Evolutionary conservation across 208 protist genomes (phyloP).

Genomic region (Phytomonas francai): DNA sequence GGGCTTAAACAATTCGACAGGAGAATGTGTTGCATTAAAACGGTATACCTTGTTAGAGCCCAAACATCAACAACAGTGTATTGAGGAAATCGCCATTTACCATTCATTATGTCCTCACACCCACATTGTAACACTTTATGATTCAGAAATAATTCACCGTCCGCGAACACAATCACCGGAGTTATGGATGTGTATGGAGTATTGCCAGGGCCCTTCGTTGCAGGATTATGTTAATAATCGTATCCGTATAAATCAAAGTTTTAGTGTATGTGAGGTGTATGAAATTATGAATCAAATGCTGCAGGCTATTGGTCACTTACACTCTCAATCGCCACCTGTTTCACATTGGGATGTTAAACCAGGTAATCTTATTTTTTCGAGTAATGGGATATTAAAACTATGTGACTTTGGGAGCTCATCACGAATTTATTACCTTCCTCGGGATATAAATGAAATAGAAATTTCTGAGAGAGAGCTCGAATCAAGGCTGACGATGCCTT

Average conservation of each 20-base stretch:
- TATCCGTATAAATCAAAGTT: conserved; percentile 27
- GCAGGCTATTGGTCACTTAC: conserved; percentile 50
- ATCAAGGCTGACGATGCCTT: conserved; percentile 82
- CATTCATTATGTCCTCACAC: conserved; percentile 23
- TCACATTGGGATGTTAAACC: conserved; percentile 92
- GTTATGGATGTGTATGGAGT: conserved; percentile 73
- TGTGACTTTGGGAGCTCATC: conserved; percentile 93
- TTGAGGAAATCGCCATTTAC: conserved; percentile 28
- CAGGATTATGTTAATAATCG: conserved; percentile 62
- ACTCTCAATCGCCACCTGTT: conserved; percentile 75
- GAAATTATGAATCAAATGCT: conserved; percentile 50
- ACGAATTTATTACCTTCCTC: conserved; percentile 43
- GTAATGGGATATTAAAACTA: conserved; percentile 76
- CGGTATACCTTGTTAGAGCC: conserved; percentile 28
- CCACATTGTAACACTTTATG: conserved; percentile 25
- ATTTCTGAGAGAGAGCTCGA: conserved; percentile 72
- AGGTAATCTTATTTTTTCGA: conserved; percentile 85
- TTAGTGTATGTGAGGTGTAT: conserved; percentile 40
- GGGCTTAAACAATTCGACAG: conserved; percentile 23
- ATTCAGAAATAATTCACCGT: conserved; percentile 25
- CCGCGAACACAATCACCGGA: conserved; percentile 27
- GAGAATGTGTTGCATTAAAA: conserved; percentile 32
- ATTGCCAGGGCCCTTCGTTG: conserved; percentile 44
- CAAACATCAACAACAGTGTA: conserved; percentile 16
- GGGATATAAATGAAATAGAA: conserved; percentile 48